Conservation (phyloP, 805 yeast species). For the Candida yuanshanica region DNA sequence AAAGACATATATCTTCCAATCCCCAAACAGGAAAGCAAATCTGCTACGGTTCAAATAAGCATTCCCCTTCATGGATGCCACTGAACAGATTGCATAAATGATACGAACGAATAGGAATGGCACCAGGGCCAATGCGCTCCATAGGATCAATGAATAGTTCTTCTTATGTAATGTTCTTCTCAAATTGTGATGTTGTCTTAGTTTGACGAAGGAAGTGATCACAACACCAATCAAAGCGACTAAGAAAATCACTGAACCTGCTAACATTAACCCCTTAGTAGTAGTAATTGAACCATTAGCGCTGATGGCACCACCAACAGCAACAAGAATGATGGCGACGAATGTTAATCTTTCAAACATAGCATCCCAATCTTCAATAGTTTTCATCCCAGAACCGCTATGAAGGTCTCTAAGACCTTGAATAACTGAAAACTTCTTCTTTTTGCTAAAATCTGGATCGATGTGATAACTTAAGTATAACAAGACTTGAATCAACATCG, state of each 20-base stretch:
- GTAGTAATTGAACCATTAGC: not conserved
- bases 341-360: not conserved
- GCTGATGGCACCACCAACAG: conserved; percentile 1
- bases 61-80: not conserved
- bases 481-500: not conserved
- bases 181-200: not conserved
- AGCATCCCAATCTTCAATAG: not conserved
- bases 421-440: not conserved
- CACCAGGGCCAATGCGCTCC: not conserved
- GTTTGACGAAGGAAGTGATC: not conserved
- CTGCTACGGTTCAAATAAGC: not conserved
- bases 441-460: not conserved
- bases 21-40: conserved; percentile 3
- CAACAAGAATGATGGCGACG: not conserved
- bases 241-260: conserved; percentile 1
- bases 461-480: not conserved
- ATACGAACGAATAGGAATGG: conserved; percentile 1
- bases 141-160: not conserved
- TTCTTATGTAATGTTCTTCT: not conserved
- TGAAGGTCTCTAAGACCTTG: not conserved
- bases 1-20: conserved; percentile 3
- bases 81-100: not conserved
- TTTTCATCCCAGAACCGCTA: not conserved
- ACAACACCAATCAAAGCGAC: not conserved
- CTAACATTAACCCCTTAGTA: not conserved